Percentiles rank a stretch among this genome's conserved stretches.
phyloP scores from a whole-genome alignment of 208 protist species.

The Trypanosomatidae sp. region DNA sequence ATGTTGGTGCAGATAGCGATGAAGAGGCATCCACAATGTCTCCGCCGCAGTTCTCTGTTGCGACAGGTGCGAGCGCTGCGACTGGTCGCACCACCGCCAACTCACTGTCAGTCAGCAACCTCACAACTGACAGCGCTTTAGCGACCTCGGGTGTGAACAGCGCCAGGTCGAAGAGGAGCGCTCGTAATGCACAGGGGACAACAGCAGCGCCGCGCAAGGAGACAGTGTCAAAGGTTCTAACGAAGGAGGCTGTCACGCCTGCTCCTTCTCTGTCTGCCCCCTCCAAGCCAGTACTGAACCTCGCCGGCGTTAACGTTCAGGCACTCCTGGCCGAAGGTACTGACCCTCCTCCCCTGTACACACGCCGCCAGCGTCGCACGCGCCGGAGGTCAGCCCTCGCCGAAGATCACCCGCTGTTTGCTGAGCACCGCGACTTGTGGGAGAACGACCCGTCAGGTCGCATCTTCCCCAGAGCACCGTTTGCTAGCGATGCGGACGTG shows the following conservation, averaged over 20 bases:
- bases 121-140: not conserved
- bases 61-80: not conserved
- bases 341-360: slow-evolving; percentile 57
- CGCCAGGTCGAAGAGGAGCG: not conserved
- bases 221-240: not conserved
- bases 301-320: slow-evolving; percentile 42
- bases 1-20: not conserved
- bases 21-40: not conserved
- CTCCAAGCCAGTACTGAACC: slow-evolving; percentile 30
- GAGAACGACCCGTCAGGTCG: slow-evolving; percentile 26
- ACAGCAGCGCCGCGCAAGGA: not conserved
- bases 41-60: not conserved
- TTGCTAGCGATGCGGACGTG: slow-evolving; percentile 73
- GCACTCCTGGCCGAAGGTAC: slow-evolving; percentile 41
- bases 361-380: slow-evolving; percentile 46
- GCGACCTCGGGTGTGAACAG: not conserved
- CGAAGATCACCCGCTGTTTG: slow-evolving; percentile 59
- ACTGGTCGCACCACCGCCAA: not conserved
- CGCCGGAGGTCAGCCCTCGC: slow-evolving; percentile 37
- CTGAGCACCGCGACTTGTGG: slow-evolving; percentile 59
- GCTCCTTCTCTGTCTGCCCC: slow-evolving; percentile 1
- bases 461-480: slow-evolving; percentile 55
- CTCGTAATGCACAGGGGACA: not conserved
- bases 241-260: not conserved
- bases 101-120: not conserved